Conservation (phyloP, 1,284 basidiomycete species). For the Boletus holoroseus region DNA sequence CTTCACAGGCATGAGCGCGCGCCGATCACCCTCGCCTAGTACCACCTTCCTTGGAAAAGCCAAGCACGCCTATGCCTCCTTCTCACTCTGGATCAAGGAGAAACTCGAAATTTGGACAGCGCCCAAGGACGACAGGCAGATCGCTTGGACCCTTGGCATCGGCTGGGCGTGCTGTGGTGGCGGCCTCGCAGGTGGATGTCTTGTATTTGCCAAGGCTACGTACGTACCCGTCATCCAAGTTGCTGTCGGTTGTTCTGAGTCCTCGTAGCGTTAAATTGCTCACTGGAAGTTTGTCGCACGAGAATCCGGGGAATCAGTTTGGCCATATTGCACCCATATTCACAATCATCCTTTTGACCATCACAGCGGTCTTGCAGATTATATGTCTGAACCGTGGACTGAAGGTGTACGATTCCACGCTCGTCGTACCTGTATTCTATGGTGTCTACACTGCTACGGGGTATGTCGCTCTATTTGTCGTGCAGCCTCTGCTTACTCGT, state of each 20-base stretch:
- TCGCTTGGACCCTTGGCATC: constrained; percentile 86
- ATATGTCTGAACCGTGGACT: constrained; percentile 85
- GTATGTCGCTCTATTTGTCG: constrained; percentile 31
- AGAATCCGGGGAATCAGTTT: constrained; percentile 82
- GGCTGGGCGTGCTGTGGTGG: constrained; percentile 91
- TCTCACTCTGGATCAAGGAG: constrained; percentile 53
- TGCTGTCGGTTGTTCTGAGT: constrained; percentile 3
- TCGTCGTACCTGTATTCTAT: constrained; percentile 71
- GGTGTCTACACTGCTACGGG: constrained; percentile 62
- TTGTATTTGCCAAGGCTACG: constrained; percentile 90
- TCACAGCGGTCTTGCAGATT: constrained; percentile 84
- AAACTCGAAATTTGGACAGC: constrained; percentile 72
- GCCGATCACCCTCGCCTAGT: constrained; percentile 23
- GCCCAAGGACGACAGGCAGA: constrained; percentile 72
- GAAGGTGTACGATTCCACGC: constrained; percentile 71
- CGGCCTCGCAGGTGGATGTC: constrained; percentile 77
- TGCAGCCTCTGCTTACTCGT: constrained; percentile 10
- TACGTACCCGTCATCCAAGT: constrained; percentile 39
- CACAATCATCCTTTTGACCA: constrained; percentile 73
- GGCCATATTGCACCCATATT: constrained; percentile 76
- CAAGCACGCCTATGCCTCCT: constrained; percentile 39
- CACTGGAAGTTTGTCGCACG: constrained; percentile 66
- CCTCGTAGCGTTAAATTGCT: constrained; percentile 64
- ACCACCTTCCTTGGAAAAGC: constrained; percentile 31
- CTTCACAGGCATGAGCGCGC: constrained; percentile 41